Evolutionary conservation across 129 eudicot species (phyloP), one percentile per base, ranked within the genome.

Genomic region (Cynara cardunculus): DNA sequence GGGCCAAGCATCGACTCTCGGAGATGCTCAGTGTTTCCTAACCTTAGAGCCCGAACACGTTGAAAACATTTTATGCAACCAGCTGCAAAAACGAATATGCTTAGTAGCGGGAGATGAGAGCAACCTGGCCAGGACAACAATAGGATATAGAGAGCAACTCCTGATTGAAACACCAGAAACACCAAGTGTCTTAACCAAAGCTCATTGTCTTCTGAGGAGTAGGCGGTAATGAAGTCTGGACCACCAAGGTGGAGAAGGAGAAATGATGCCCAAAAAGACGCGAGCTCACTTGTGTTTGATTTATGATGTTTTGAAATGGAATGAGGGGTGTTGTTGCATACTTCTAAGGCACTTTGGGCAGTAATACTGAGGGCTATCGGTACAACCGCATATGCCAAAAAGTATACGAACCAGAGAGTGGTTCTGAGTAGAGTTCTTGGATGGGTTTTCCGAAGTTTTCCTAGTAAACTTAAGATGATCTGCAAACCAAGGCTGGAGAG

Each of bases 181-280:
- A 68, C 73, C 69, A 76, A 27, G 14, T 79, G 88, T 81, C 91
- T 75, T 24, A 74, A 32, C 91, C 91, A 88, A 1, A 88, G 87
- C 85, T 85, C 85, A 49, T 87, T 87, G 66, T 87, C 91, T 75
- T 85, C 86, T 32, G 82, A n/a, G 21, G 91, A 70, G 62, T 84
- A 85, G 25, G 91, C 91, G 3, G 91, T 85, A 16, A 85, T 88
- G 11, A 87, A 78, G 16, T 85, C 87, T 0, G 88, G 87, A 21
- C 91, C 91, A 6, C 91, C 91, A 4, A 88, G 78, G 71, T 85
- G 91, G 0, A 88, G 85, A 78, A 88, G 62, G 2, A 89, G 76
- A 87, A 89, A 87, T 0, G 90, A 87, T 11, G 89, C 89, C 93
- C 93, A 89, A 28, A 89, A 89, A 9, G 83, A 80, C 79, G 71